Conservation (phyloP, 192 early-diverging fungal species). For the Thoreauomyces humboldtii region DNA sequence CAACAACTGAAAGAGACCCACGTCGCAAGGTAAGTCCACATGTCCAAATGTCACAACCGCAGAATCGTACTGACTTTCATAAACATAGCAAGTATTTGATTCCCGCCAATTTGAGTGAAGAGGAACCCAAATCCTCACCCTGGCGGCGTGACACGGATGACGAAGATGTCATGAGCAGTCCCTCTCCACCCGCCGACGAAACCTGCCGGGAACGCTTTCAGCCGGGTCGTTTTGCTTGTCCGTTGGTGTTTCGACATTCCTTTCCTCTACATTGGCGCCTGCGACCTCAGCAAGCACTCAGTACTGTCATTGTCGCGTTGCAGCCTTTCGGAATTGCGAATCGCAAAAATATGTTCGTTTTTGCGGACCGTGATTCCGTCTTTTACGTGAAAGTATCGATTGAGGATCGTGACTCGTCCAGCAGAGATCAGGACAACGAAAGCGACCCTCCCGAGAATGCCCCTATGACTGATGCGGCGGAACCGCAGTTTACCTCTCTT, state of each 20-base stretch:
- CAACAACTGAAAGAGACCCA: constrained; percentile 59
- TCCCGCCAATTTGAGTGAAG: constrained; percentile 17
- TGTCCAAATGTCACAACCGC: no score
- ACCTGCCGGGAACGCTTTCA: constrained; percentile 22
- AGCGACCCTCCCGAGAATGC: no score
- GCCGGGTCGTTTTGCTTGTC: constrained; percentile 70
- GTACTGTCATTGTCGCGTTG: constrained; percentile 53
- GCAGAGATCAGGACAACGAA: neutral
- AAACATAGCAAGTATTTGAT: constrained; percentile 54
- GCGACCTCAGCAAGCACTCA: constrained; percentile 62
- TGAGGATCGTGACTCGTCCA: constrained; percentile 20
- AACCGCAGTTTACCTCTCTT: no score
- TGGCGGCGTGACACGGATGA: constrained; percentile 46
- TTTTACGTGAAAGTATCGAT: constrained; percentile 42
- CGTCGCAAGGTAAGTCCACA: constrained; percentile 59
- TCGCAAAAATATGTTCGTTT: constrained; percentile 71
- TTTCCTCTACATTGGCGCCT: constrained; percentile 79
- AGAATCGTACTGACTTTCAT: no score
- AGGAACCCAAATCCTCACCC: neutral
- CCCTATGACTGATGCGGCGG: no score
- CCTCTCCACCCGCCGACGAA: constrained; percentile 14
- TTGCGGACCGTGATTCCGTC: constrained; percentile 49
- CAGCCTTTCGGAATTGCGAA: constrained; percentile 66
- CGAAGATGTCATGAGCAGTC: constrained; percentile 33
- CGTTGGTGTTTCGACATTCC: constrained; percentile 54